Evolutionary conservation across 1,284 basidiomycete genomes (phyloP), one percentile per base, ranked within the genome.

Genomic region (Porodaedalea pini): DNA sequence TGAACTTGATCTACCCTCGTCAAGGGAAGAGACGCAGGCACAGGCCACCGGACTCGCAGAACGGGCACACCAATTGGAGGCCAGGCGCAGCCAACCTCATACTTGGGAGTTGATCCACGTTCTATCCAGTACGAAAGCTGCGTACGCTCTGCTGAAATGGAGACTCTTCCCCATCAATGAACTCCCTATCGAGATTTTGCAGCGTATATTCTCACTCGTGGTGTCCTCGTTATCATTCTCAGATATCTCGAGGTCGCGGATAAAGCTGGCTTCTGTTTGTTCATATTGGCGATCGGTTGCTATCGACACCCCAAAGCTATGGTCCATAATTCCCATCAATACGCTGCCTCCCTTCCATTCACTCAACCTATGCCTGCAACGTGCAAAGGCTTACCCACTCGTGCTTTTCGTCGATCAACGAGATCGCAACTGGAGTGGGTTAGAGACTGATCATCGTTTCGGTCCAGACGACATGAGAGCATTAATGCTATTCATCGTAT

Each of bases 151-250:
- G 57, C 57, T 73, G n/a, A 70, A 71, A 51, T 81, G 73, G 70
- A 69, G 71, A 37, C 55, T 73, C 47, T 87, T 88, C 67, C 78
- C 78, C 25, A 72, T 88, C 57, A 78, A 80, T 66, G 74, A 81
- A 40, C 74, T 88, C 6, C 86, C 86, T 1, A 65, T 70, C 32
- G 86, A 88, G 66, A 82, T 89, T 60, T 69, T 88, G 58, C 69
- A 69, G 67, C 76, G 79, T 57, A 86, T 89, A 60, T 79, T 89
- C 61, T 79, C 78, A 57, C 72, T 74, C 61, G 76, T 80, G 41
- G 72, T 75, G 45, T 82, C 79, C 79, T 76, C 78, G 60, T 59
- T 31, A 67, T 71, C 50, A 70, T 75, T 2, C 56, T 61, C 0
- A 61, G 69, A 21, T 74, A 75, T 19, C 68, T 76, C 19, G 61